Conservation (phyloP, 129 eudicot species). For the Solidago caesia region DNA sequence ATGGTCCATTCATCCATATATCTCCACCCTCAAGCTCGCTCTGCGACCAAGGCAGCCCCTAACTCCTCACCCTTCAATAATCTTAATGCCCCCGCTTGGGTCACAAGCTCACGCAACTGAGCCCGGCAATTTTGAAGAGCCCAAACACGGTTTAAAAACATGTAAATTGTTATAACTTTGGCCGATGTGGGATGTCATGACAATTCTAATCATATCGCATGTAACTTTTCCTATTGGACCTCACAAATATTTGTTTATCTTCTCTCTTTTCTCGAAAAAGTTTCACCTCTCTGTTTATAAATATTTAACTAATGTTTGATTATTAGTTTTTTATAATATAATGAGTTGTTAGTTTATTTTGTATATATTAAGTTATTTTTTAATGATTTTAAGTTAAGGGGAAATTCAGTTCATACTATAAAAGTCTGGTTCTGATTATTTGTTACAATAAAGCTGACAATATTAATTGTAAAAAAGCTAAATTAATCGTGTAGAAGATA, state of each 20-base stretch:
- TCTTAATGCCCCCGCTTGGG: neutral
- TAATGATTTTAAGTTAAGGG: neutral
- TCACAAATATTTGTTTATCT: constrained; percentile 42
- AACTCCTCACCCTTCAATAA: too few relatives aligned
- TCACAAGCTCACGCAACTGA: neutral
- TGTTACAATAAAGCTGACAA: too few relatives aligned
- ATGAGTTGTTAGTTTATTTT: neutral
- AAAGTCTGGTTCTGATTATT: constrained; percentile 13
- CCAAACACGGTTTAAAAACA: neutral
- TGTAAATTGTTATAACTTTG: neutral
- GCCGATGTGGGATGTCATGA: constrained; percentile 24
- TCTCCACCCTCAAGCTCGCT: too few relatives aligned
- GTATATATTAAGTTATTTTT: constrained; percentile 9
- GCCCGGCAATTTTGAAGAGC: neutral
- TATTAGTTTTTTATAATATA: constrained; percentile 11
- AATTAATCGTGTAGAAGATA: too few relatives aligned
- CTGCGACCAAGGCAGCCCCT: too few relatives aligned
- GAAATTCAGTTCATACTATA: constrained; percentile 7
- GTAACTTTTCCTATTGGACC: constrained; percentile 68
- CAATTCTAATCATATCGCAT: constrained; percentile 70
- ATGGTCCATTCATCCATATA: too few relatives aligned
- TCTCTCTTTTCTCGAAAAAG: constrained; percentile 32
- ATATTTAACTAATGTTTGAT: constrained; percentile 9
- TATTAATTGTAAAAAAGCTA: too few relatives aligned
- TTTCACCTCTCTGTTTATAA: constrained; percentile 3